Base-by-base conservation (phyloP, 306 rosid genomes). In the Cucumis melo region DNA sequence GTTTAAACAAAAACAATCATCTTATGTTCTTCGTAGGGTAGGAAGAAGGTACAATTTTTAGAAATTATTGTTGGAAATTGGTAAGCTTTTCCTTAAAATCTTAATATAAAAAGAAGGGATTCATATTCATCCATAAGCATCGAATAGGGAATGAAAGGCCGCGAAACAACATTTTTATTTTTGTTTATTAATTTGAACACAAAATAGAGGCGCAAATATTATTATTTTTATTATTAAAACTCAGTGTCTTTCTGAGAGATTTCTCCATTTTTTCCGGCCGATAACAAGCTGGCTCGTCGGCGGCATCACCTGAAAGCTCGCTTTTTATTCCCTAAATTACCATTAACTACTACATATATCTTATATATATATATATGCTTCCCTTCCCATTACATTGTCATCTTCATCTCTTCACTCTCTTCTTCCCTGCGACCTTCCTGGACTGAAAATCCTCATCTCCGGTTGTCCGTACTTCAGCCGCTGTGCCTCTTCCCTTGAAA, bases 381-480 rank as follows among this genome's bases (percentile, higher is more conserved):
- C 36, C 36, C 5, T 32, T 32, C 36, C 36, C 36, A 32, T 32
- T 32, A 32, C 36, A 32, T 32, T 32, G 3, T 46, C 21, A 34
- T 32, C 53, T 75, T 39, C 50, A 81, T 51, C 56, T 51, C 56
- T 51, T 50, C 54, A 14, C 10, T 38, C 54, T 39, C 76, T 73
- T 39, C 76, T 64, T 29, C 57, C 71, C 27, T n/a, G 24, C 3
- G 73, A 34, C 67, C 14, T 21, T n/a, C 76, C 56, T 0, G 85
- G 78, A 77, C 85, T 82, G 1, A 82, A 20, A 60, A 82, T 11
- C 6, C 59, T 60, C 58, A 60, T 36, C 50, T 82, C 82, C 53
- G 44, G 39, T 32, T 81, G 63, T 48, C 57, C 79, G 24, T n/a
- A 65, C 63, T 82, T 82, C 55, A 82, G 73, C 58, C 29, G 21